Percentiles rank a stretch among this genome's conserved stretches.
Evolutionary conservation across 2,329 filamentous ascomycete species (phyloP).

Genomic region (Thelonectria blattea): DNA sequence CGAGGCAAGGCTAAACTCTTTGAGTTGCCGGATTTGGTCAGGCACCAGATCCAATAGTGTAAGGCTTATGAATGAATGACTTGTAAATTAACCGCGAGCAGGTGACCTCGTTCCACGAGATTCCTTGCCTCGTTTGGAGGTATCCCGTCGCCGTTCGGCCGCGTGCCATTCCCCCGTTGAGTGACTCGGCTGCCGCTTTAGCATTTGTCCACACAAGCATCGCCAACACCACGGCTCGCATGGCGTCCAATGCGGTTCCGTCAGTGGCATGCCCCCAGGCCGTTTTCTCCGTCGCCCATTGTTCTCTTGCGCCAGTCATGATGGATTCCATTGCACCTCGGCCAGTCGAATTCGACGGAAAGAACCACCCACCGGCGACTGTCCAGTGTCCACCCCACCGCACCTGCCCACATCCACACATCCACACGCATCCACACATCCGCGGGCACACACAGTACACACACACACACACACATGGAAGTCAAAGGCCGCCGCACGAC

Average conservation of each 20-base stretch:
- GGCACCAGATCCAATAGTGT: conserved; percentile 14
- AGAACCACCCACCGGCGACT: conserved; percentile 13
- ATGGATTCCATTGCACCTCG: conserved; percentile 8
- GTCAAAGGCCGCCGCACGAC: conserved; percentile 11
- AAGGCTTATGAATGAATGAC: background rate
- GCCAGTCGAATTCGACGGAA: conserved; percentile 15
- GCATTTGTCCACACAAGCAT: background rate
- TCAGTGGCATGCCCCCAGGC: background rate
- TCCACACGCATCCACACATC: background rate
- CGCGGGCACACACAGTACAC: background rate
- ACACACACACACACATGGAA: background rate
- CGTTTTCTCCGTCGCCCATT: no score
- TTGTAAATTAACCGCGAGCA: conserved; percentile 6
- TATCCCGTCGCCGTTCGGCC: background rate
- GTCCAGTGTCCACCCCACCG: conserved; percentile 1
- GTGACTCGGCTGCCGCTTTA: background rate
- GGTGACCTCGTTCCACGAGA: background rate
- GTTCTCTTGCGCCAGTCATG: conserved; percentile 14
- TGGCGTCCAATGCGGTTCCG: conserved; percentile 5
- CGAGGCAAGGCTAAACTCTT: background rate
- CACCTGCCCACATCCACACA: conserved; percentile 8
- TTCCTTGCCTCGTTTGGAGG: background rate
- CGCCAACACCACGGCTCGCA: background rate
- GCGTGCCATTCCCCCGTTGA: conserved; percentile 1
- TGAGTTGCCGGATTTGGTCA: conserved; percentile 11